Conservation (phyloP, 2,329 filamentous ascomycete species). For the Cercospora sojina region DNA sequence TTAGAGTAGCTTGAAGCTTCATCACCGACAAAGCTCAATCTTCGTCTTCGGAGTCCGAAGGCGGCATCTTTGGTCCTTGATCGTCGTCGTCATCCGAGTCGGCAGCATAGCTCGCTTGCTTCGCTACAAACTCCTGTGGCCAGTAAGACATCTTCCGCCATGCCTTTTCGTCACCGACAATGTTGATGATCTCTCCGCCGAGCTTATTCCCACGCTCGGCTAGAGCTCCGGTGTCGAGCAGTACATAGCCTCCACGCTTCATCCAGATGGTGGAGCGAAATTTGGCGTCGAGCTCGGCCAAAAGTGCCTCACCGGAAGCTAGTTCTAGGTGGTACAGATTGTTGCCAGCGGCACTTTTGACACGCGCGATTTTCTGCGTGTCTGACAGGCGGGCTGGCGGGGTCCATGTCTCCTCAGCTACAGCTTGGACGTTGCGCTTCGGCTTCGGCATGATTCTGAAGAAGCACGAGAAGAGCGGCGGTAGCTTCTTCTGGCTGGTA, state of each 20-base stretch:
- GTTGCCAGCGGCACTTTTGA: constrained; percentile 82
- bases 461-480: neutral
- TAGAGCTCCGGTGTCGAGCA: constrained; percentile 69
- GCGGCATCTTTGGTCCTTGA: constrained; percentile 42
- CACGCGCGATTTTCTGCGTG: constrained; percentile 68
- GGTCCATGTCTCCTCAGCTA: constrained; percentile 68
- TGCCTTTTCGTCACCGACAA: constrained; percentile 84
- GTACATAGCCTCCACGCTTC: constrained; percentile 80
- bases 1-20: constrained; percentile 17
- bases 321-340: constrained; percentile 80
- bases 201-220: constrained; percentile 73
- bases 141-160: constrained; percentile 92
- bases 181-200: constrained; percentile 84
- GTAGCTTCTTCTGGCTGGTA: neutral
- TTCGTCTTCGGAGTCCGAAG: constrained; percentile 36
- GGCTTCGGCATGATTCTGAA: constrained; percentile 62
- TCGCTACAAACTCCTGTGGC: constrained; percentile 52
- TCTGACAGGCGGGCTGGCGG: constrained; percentile 54
- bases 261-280: constrained; percentile 96
- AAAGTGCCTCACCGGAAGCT: constrained; percentile 62
- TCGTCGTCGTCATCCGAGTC: constrained; percentile 69
- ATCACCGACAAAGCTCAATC: neutral
- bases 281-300: constrained; percentile 77
- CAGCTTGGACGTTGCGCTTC: constrained; percentile 74
- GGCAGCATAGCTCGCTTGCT: constrained; percentile 58